Evolutionary conservation across 768 basidiomycete genomes (phyloP), one percentile per base, ranked within the genome.

Genomic region (Tylopilus sp.): DNA sequence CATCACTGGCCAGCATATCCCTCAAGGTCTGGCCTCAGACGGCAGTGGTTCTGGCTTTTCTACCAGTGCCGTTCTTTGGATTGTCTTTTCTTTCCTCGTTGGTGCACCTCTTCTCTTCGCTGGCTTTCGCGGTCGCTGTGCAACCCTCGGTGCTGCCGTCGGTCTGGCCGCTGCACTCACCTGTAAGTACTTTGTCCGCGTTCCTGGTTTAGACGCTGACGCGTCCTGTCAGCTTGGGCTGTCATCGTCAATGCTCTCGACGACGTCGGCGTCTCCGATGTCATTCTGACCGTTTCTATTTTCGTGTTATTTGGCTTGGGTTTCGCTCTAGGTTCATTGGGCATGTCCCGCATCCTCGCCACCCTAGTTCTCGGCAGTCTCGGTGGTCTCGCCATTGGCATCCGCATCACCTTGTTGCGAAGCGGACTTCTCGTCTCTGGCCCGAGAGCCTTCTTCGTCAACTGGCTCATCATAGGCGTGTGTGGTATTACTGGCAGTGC

Each of bases 11-110:
- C 57, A 69, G 44, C 51, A 64, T 22, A 72, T 85, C 9, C 68
- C 75, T 6, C 85, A 87, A 63, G 79, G 79, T 0, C 50, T 70
- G 5, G 84, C 78, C 3, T 72, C 81, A 2, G 85, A 87, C 59
- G 85, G 83, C 8, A 71, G 77, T 26, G 84, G 85, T 6, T 66
- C 69, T 8, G 72, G 66, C 30, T 79, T 79, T 57, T 70, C 74
- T 42, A 50, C 69, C 2, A 66, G 80, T 21, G 80, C 83, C 1
- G 40, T 82, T 12, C 58, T 85, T 18, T 87, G 85, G 86, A 75
- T 84, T 9, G 69, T 58, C 8, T 83, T 81, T 54, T 74, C 72
- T 23, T 72, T 81, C 49, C 51, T 71, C 10, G 54, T 82, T 45
- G 86, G 86, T 18, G 33, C 69, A 6, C 82, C 82, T 3, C 72